A percentile compares a stretch with the other conserved stretches of the same genome.
Conservation (phyloP, 2,329 filamentous ascomycete species). For the Lasiodiplodia sp. region DNA sequence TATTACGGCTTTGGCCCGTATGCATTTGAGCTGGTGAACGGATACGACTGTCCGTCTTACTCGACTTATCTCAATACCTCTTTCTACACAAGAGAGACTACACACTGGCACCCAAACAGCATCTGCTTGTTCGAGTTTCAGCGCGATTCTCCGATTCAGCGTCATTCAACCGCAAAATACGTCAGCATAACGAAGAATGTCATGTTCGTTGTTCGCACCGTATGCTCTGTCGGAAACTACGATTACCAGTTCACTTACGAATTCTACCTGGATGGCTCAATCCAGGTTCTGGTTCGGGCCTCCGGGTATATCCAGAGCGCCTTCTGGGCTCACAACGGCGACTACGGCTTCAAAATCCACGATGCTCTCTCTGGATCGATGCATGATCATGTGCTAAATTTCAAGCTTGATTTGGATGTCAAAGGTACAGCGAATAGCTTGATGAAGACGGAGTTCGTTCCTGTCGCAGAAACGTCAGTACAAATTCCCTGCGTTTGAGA, state of each 20-base stretch:
- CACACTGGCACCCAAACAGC: slow-evolving; percentile 56
- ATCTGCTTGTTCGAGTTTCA: slow-evolving; percentile 55
- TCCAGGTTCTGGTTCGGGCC: slow-evolving; percentile 39
- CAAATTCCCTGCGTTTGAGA: too few relatives aligned
- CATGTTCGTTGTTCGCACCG: slow-evolving; percentile 53
- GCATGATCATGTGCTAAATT: slow-evolving; percentile 52
- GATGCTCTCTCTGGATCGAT: slow-evolving; percentile 45
- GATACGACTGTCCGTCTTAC: slow-evolving; percentile 62
- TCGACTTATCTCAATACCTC: slow-evolving; percentile 59
- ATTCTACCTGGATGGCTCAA: slow-evolving; percentile 41
- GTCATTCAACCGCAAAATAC: slow-evolving; percentile 40
- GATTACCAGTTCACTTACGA: slow-evolving; percentile 41
- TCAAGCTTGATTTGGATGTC: slow-evolving; percentile 52
- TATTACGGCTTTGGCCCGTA: slow-evolving; percentile 59
- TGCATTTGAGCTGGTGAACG: slow-evolving; percentile 54
- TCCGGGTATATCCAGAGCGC: slow-evolving; percentile 41
- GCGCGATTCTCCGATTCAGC: slow-evolving; percentile 41
- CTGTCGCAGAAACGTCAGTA: slow-evolving; percentile 41
- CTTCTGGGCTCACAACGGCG: slow-evolving; percentile 39
- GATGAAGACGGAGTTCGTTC: slow-evolving; percentile 42
- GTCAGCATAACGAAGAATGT: slow-evolving; percentile 45
- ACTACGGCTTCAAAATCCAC: slow-evolving; percentile 51
- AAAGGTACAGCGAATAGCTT: slow-evolving; percentile 47
- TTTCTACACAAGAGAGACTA: slow-evolving; percentile 55
- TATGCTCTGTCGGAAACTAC: slow-evolving; percentile 54